Evolutionary conservation across 2,329 filamentous ascomycete genomes (phyloP).

Genomic region (Nemania sp.): DNA sequence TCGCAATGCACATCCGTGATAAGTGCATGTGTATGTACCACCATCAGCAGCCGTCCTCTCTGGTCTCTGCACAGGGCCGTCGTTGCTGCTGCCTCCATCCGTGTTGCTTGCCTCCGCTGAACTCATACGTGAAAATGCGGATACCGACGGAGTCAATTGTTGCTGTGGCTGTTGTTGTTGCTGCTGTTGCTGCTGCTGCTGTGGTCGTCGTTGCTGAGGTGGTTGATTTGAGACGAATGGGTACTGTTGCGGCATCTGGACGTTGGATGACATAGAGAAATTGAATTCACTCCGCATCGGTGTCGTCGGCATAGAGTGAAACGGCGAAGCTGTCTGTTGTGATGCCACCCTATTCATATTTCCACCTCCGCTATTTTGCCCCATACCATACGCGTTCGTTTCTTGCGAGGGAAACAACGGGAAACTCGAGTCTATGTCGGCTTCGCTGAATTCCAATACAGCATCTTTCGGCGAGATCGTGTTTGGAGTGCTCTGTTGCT

Average conservation of each 20-base stretch:
- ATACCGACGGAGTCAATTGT: slow-evolving; percentile 44
- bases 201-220: slow-evolving; percentile 33
- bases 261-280: slow-evolving; percentile 45
- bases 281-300: slow-evolving; percentile 36
- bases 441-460: slow-evolving; percentile 79
- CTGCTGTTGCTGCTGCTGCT: slow-evolving; percentile 31
- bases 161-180: slow-evolving; percentile 40
- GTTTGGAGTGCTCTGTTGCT: slow-evolving; percentile 62
- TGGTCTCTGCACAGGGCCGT: slow-evolving; percentile 54
- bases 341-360: slow-evolving; percentile 23
- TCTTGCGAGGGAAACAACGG: slow-evolving; percentile 72
- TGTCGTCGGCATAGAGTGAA: slow-evolving; percentile 34
- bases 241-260: slow-evolving; percentile 39
- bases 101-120: slow-evolving; percentile 47
- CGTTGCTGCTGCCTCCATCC: slow-evolving; percentile 40
- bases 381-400: slow-evolving; percentile 46
- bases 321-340: slow-evolving; percentile 36
- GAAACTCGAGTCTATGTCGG: slow-evolving; percentile 69
- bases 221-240: slow-evolving; percentile 43
- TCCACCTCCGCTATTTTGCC: slow-evolving; percentile 30
- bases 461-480: slow-evolving; percentile 96
- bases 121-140: slow-evolving; percentile 46
- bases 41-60: slow-evolving; percentile 69
- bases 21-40: slow-evolving; percentile 95
- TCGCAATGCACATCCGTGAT: slow-evolving; percentile 83